A percentile compares a stretch with the other conserved stretches of the same genome.
Evolutionary conservation across 768 basidiomycete genomes (phyloP).

Genomic region (Fomitopsis serialis): DNA sequence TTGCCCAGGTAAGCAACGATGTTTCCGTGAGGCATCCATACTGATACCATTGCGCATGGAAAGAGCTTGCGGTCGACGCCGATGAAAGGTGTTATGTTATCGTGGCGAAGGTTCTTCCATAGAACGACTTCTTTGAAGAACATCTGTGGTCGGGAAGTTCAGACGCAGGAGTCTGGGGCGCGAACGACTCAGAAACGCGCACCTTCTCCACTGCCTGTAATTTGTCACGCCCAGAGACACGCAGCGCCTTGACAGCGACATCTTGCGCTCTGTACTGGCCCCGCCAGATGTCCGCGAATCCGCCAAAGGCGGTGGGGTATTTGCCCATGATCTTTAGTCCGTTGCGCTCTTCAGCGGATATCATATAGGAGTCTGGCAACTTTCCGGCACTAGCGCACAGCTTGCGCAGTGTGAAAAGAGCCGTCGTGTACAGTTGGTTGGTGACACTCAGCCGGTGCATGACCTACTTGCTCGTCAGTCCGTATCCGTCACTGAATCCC

Average conservation of each 20-base stretch:
- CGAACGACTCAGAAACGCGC: background rate
- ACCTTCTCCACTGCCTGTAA: background rate
- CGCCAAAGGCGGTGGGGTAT: conserved; percentile 2
- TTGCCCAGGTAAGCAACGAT: conserved; percentile 1
- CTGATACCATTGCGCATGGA: conserved; percentile 2
- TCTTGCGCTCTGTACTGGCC: background rate
- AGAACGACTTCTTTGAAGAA: conserved; percentile 3
- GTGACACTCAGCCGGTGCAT: background rate
- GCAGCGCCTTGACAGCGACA: conserved; percentile 3
- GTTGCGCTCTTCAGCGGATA: background rate
- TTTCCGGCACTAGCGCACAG: background rate
- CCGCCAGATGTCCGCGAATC: conserved; percentile 7
- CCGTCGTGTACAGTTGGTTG: background rate
- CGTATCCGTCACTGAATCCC: background rate
- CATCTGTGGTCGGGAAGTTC: background rate
- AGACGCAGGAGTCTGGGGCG: background rate
- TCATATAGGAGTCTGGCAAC: background rate
- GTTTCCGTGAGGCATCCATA: conserved; percentile 10
- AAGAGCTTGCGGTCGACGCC: conserved; percentile 4
- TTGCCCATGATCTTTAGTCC: background rate
- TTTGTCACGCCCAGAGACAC: background rate
- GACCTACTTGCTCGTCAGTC: background rate
- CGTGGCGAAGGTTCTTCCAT: conserved; percentile 2
- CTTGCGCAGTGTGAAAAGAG: background rate
- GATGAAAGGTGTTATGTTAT: conserved; percentile 2